A percentile compares a stretch with the other conserved stretches of the same genome.
Evolutionary conservation across 768 basidiomycete genomes (phyloP).

Genomic region (Lentinus tigrinus): DNA sequence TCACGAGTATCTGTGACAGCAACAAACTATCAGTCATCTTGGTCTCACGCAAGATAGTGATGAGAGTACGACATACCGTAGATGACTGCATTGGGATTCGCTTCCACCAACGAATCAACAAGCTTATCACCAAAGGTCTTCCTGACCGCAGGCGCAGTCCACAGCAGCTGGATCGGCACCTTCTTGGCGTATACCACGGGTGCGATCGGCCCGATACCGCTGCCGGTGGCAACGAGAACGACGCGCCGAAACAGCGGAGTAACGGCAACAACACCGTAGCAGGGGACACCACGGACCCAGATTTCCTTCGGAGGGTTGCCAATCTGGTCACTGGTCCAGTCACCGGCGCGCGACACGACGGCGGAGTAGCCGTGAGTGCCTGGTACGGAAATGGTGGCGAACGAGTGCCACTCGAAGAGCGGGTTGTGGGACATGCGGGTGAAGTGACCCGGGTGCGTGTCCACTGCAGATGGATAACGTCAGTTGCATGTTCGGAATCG

Average conservation of each 20-base stretch:
- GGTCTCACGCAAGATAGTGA: background rate
- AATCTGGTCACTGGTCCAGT: constrained; percentile 55
- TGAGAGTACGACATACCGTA: constrained; percentile 38
- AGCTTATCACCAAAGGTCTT: constrained; percentile 58
- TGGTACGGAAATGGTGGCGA: constrained; percentile 47
- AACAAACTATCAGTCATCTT: background rate
- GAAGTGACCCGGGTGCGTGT: constrained; percentile 31
- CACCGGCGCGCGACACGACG: constrained; percentile 43
- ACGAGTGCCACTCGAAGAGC: constrained; percentile 54
- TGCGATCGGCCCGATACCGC: constrained; percentile 55
- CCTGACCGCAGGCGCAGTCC: constrained; percentile 57
- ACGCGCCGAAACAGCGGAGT: constrained; percentile 51
- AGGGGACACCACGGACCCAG: constrained; percentile 58
- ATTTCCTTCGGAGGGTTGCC: constrained; percentile 46
- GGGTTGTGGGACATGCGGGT: constrained; percentile 38
- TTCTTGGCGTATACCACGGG: constrained; percentile 48
- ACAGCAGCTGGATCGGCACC: constrained; percentile 49
- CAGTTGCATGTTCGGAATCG: no score
- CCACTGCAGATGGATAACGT: constrained; percentile 21
- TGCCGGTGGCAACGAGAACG: constrained; percentile 55
- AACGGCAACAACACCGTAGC: constrained; percentile 51
- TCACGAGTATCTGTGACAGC: constrained; percentile 23
- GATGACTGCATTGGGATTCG: constrained; percentile 50
- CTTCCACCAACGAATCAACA: constrained; percentile 49
- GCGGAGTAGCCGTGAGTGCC: constrained; percentile 24